Evolutionary conservation across 2,329 filamentous ascomycete species (phyloP).

Genomic region (Trichoderma brevicompactum): DNA sequence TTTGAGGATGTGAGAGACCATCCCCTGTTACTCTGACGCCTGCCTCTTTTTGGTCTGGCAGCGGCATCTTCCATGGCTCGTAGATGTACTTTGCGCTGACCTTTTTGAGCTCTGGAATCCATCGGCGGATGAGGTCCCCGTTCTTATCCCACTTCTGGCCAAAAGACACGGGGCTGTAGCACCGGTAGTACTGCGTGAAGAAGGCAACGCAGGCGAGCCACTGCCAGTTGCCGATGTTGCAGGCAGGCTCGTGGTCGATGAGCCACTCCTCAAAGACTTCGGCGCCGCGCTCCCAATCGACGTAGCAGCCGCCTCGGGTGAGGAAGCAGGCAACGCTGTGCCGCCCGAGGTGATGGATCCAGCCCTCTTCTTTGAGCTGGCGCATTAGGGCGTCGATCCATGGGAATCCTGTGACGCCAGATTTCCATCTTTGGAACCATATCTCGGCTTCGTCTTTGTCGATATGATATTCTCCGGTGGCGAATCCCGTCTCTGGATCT

Average conservation of each 20-base stretch:
- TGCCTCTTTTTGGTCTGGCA: slow-evolving; percentile 69
- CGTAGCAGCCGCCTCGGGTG: slow-evolving; percentile 77
- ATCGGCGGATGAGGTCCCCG: slow-evolving; percentile 65
- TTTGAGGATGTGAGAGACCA: slow-evolving; percentile 48
- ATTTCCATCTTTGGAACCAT: slow-evolving; percentile 71
- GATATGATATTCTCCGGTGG: slow-evolving; percentile 65
- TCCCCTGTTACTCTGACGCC: slow-evolving; percentile 65
- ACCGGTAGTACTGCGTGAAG: slow-evolving; percentile 71
- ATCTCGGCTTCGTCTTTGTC: slow-evolving; percentile 65
- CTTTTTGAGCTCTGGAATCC: slow-evolving; percentile 67
- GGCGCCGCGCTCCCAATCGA: slow-evolving; percentile 78
- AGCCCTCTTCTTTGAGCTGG: slow-evolving; percentile 71
- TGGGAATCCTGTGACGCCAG: slow-evolving; percentile 73
- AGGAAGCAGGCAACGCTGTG: slow-evolving; percentile 81
- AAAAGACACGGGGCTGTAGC: slow-evolving; percentile 72
- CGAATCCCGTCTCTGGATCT: slow-evolving; percentile 48
- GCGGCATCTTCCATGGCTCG: slow-evolving; percentile 76
- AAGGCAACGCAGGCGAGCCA: slow-evolving; percentile 79
- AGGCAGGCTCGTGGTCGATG: slow-evolving; percentile 74
- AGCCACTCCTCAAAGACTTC: slow-evolving; percentile 79
- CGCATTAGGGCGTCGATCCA: slow-evolving; percentile 84
- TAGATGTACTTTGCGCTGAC: slow-evolving; percentile 74
- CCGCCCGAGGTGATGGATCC: slow-evolving; percentile 79
- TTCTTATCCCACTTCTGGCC: slow-evolving; percentile 76
- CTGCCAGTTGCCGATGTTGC: slow-evolving; percentile 78